Base-by-base conservation (phyloP, 164 flowering plant genomes). In the Tinospora cordifolia region DNA sequence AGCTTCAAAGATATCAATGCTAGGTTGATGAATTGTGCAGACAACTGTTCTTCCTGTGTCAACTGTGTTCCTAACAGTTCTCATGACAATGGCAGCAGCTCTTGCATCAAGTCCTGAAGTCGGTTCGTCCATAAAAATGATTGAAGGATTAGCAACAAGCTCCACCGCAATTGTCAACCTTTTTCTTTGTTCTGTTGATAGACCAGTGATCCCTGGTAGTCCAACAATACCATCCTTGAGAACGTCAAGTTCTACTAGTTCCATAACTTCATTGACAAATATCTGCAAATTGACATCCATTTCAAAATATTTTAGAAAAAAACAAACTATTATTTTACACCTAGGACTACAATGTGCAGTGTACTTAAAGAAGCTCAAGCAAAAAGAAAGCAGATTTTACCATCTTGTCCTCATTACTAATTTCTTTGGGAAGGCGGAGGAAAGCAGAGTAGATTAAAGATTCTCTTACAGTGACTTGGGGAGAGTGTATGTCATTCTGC, bases 71-170 rank as follows among this genome's bases (percentile, higher is more conserved):
- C 97, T 86, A 65, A 94, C 96, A 13, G 98, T 80, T 70, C 97
- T 88, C 98, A 92, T 94, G 17, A 94, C 98, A 75, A 94, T 90
- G 41, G 98, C 93, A 34, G 98, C 97, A 19, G 97, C 97, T 66
- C 96, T 81, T 15, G 97, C 97, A 80, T 94, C 98, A 63, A 93
- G 90, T 9, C 98, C 98, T 0, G 98, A 88, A n/a, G 98, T 93
- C 21, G 98, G 97, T 72, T 91, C 98, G 72, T 94, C 98, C 98
- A 94, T 94, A 82, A 94, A 94, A 58, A 94, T 88, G 72, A 94
- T 92, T 5, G 97, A 92, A 27, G 98, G 98, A 76, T 90, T 92
- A 13, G 98, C 92, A 74, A 94, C 97, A 36, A 94, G 91, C 78
- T 94, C 98, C 54, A 94, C 98, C 3, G 97, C 97, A 68, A 92